These are phyloP conservation scores for Cryptomeria japonica DNA, from an alignment of 75 land plant genomes.

Conservation along the genomic window DNA sequence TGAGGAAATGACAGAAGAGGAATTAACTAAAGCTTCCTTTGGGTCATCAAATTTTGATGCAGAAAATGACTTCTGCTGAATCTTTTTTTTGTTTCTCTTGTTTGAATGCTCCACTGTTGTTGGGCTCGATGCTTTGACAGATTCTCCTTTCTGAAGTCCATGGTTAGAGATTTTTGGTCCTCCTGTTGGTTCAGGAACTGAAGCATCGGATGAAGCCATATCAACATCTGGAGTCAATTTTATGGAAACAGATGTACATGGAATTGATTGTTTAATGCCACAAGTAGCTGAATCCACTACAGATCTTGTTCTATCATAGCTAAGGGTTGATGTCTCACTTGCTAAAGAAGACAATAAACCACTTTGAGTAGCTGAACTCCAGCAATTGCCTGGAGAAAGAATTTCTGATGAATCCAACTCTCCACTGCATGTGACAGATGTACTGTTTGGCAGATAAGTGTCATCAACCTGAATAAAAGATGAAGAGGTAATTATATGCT, in stretches of 20 bases:
- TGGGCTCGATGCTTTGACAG: background rate
- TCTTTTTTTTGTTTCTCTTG: background rate
- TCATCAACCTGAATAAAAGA: background rate
- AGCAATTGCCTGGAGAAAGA: background rate
- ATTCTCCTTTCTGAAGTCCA: background rate
- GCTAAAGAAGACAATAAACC: background rate
- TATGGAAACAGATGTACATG: background rate
- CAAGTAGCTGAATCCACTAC: background rate
- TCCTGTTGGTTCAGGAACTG: background rate
- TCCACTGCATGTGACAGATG: background rate
- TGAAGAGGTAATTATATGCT: background rate
- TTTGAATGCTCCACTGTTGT: background rate
- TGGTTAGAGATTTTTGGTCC: background rate
- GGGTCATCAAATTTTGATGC: conserved; percentile 1
- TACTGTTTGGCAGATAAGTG: background rate
- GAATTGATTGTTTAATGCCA: background rate
- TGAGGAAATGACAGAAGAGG: background rate
- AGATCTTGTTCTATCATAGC: background rate
- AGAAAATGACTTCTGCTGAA: background rate
- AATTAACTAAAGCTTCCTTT: background rate
- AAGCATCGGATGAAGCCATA: background rate
- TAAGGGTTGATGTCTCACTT: background rate
- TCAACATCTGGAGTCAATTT: background rate
- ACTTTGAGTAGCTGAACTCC: background rate
- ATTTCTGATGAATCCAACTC: background rate